Percentiles rank a stretch among this genome's conserved stretches.
Conservation (phyloP, 1,284 basidiomycete species). For the Acaromyces ingoldii region DNA sequence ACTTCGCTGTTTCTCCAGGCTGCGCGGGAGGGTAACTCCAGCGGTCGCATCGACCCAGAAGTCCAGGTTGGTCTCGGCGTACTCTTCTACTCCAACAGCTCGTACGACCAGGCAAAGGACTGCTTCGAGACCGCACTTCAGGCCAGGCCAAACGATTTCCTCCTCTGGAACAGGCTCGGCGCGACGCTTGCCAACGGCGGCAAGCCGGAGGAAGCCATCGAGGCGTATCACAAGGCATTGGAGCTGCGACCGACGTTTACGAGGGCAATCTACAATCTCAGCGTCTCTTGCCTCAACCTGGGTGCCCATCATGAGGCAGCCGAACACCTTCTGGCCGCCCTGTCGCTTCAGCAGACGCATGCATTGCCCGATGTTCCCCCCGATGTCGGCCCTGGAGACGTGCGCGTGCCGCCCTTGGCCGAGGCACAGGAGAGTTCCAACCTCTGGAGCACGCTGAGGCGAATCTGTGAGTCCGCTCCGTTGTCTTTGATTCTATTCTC, state of each 20-base stretch:
- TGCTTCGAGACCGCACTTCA: constrained; percentile 83
- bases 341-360: constrained; percentile 67
- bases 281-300: constrained; percentile 95
- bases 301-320: constrained; percentile 92
- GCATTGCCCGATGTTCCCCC: constrained; percentile 44
- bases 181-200: constrained; percentile 92
- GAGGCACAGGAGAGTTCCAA: constrained; percentile 55
- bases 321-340: constrained; percentile 88
- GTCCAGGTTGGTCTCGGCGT: constrained; percentile 91
- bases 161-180: constrained; percentile 93
- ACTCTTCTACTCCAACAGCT: constrained; percentile 77
- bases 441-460: constrained; percentile 85
- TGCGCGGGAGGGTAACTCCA: constrained; percentile 61
- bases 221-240: constrained; percentile 89
- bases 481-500: constrained; percentile 1
- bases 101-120: constrained; percentile 76
- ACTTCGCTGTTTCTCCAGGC: constrained; percentile 80
- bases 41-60: constrained; percentile 73
- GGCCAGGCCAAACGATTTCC: constrained; percentile 79
- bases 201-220: constrained; percentile 89
- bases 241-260: constrained; percentile 91
- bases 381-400: constrained; percentile 10
- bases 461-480: constrained; percentile 56
- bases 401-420: constrained; percentile 23
- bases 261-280: constrained; percentile 93